Evolutionary conservation across 768 basidiomycete species (phyloP).

Genomic region (Tricholoma saponaceum): DNA sequence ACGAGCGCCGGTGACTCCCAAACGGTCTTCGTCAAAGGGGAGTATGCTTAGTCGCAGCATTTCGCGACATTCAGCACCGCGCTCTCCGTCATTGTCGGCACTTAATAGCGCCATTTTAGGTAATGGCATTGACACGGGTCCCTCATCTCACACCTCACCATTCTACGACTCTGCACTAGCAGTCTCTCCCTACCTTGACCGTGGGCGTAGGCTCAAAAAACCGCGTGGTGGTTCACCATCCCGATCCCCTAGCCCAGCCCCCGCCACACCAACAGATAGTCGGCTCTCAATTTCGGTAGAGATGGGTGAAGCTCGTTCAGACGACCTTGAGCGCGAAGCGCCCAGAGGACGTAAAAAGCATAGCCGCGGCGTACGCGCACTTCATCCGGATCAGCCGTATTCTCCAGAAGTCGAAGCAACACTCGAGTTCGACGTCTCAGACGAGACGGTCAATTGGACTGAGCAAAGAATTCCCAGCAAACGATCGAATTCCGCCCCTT

Average conservation of each 20-base stretch:
- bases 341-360: conserved; percentile 17
- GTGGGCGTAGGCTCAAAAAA: conserved; percentile 30
- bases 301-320: conserved; percentile 11
- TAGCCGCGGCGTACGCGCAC: background rate
- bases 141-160: conserved; percentile 20
- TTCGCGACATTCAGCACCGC: conserved; percentile 32
- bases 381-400: conserved; percentile 4
- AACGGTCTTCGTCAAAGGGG: conserved; percentile 33
- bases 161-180: conserved; percentile 23
- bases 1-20: conserved; percentile 39
- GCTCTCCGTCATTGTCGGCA: conserved; percentile 18
- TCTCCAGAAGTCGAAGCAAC: conserved; percentile 7
- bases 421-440: conserved; percentile 15
- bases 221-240: conserved; percentile 15
- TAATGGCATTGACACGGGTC: conserved; percentile 18
- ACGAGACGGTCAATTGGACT: conserved; percentile 14
- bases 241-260: conserved; percentile 23
- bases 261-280: conserved; percentile 40
- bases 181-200: conserved; percentile 26
- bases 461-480: background rate
- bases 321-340: conserved; percentile 12
- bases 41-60: conserved; percentile 35
- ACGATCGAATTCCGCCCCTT: background rate
- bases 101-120: conserved; percentile 12
- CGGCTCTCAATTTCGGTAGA: conserved; percentile 10